These are phyloP conservation scores for Trichoderma koningiopsis DNA, from an alignment of 2,329 filamentous ascomycete species.

Conservation along the genomic window DNA sequence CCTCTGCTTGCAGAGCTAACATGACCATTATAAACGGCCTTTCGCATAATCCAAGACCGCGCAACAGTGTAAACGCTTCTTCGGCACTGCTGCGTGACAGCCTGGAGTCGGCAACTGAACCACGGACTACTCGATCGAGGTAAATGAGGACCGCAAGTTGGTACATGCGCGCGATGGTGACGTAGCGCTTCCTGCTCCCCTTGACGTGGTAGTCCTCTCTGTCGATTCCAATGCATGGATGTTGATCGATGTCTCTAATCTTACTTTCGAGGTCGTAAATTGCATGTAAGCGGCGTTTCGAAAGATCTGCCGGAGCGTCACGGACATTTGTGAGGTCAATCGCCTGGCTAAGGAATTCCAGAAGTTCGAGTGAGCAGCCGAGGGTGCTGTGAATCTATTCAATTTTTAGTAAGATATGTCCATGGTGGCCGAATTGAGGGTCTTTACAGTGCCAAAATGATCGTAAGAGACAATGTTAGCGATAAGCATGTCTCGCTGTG, in stretches of 20 bases:
- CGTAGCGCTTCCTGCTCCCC: slow-evolving; percentile 19
- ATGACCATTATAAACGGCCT: slow-evolving; percentile 22
- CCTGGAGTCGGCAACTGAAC: slow-evolving; percentile 9
- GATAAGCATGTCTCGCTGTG: slow-evolving; percentile 18
- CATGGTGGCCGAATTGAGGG: background rate
- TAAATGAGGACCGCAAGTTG: slow-evolving; percentile 25
- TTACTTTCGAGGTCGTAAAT: slow-evolving; percentile 12
- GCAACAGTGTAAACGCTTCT: background rate
- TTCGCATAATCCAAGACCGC: slow-evolving; percentile 17
- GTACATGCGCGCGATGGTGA: slow-evolving; percentile 19
- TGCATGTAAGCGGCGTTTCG: slow-evolving; percentile 1
- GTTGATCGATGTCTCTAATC: slow-evolving; percentile 13
- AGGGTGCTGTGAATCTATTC: slow-evolving; percentile 17
- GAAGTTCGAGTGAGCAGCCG: slow-evolving; percentile 23
- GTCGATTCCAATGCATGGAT: slow-evolving; percentile 17
- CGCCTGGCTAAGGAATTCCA: slow-evolving; percentile 11
- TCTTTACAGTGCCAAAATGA: background rate
- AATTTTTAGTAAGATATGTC: background rate
- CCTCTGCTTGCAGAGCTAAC: slow-evolving; percentile 11
- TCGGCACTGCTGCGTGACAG: slow-evolving; percentile 18
- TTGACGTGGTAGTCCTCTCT: slow-evolving; percentile 18
- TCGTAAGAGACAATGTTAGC: background rate
- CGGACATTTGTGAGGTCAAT: slow-evolving; percentile 12
- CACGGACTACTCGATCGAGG: slow-evolving; percentile 21
- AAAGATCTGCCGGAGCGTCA: background rate